A percentile compares a stretch with the other conserved stretches of the same genome.
Conservation (phyloP, 192 early-diverging fungal species). For the Allomyces arbusculus region DNA sequence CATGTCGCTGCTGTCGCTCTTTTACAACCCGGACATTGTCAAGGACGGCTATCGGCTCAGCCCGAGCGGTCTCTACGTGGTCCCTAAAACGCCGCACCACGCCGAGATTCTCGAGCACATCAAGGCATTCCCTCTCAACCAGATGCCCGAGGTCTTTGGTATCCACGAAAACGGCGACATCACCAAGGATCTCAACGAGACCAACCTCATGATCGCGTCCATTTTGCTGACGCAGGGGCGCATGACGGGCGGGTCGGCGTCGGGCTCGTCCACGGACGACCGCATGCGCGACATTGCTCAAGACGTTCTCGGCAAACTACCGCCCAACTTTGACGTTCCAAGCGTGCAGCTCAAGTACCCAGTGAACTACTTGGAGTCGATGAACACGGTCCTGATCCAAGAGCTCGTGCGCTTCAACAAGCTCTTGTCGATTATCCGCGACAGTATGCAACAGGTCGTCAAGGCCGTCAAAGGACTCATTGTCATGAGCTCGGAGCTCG, state of each 20-base stretch:
- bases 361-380: conserved; percentile 37
- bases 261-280: conserved; percentile 32
- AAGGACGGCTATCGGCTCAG: conserved; percentile 30
- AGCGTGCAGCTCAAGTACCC: conserved; percentile 25
- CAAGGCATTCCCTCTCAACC: conserved; percentile 31
- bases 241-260: conserved; percentile 9
- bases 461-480: conserved; percentile 41
- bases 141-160: conserved; percentile 41
- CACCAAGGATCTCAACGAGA: conserved; percentile 35
- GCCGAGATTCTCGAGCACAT: conserved; percentile 34
- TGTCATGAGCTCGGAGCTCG: conserved; percentile 37
- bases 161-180: conserved; percentile 52
- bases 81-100: conserved; percentile 28
- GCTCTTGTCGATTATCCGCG: conserved; percentile 29
- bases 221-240: conserved; percentile 29
- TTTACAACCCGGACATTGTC: conserved; percentile 24
- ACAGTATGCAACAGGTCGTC: conserved; percentile 35
- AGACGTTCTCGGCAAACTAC: conserved; percentile 28
- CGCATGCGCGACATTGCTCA: conserved; percentile 31
- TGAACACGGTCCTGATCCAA: conserved; percentile 46
- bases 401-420: conserved; percentile 44
- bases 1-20: conserved; percentile 31
- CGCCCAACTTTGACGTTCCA: conserved; percentile 25
- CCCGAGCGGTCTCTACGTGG: conserved; percentile 28
- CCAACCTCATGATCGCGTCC: conserved; percentile 27